Percentiles rank a stretch among this genome's conserved stretches.
Conservation (phyloP, 345 rosid species). For the Toxicodendron radicans region DNA sequence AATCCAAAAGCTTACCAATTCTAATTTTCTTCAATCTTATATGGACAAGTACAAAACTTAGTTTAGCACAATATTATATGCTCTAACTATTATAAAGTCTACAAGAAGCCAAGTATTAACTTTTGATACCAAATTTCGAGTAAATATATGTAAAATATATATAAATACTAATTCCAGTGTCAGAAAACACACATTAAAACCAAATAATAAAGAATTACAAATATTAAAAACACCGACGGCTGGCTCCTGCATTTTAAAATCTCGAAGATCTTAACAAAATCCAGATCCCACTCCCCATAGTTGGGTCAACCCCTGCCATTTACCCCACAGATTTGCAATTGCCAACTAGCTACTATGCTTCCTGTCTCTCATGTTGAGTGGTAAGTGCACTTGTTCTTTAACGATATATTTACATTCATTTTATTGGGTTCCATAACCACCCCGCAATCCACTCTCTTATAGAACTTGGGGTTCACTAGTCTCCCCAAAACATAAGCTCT, state of each 20-base stretch:
- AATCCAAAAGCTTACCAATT: too few relatives aligned
- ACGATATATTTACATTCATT: conserved; percentile 43
- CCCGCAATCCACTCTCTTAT: conserved; percentile 46
- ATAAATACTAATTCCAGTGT: too few relatives aligned
- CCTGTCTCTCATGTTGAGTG: conserved; percentile 15
- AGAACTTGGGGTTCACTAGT: conserved; percentile 58
- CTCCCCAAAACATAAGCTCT: conserved; percentile 61
- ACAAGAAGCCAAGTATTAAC: neutral
- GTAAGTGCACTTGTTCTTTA: conserved; percentile 53
- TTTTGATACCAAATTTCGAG: neutral
- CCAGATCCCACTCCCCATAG: neutral
- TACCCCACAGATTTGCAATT: neutral
- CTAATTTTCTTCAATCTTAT: too few relatives aligned
- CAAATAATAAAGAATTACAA: neutral
- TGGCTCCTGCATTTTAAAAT: neutral
- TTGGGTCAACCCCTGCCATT: neutral
- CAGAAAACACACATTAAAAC: neutral
- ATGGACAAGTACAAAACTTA: too few relatives aligned
- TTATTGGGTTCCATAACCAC: conserved; percentile 54
- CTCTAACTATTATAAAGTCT: too few relatives aligned
- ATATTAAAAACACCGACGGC: conserved; percentile 5
- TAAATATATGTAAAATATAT: neutral
- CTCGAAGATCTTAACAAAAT: neutral
- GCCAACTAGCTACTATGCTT: neutral
- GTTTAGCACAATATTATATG: too few relatives aligned